Conservation (phyloP, 306 rosid genomes). For the Corylus americana region DNA sequence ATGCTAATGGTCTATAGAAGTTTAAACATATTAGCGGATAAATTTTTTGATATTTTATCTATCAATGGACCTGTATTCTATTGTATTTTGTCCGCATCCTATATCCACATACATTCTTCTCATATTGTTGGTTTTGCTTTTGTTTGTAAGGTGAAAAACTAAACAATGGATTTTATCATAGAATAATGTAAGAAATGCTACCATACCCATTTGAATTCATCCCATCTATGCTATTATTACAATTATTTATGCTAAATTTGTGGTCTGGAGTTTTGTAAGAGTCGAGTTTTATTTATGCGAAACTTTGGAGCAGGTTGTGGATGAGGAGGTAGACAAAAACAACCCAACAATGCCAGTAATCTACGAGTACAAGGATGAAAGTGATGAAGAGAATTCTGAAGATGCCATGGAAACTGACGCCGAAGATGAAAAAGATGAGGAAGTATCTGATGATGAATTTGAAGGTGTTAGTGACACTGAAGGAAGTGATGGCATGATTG, state of each 20-base stretch:
- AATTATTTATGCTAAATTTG: not conserved
- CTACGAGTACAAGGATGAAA: conserved; percentile 60
- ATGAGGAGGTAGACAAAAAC: conserved; percentile 49
- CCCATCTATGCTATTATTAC: not conserved
- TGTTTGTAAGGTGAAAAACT: no score
- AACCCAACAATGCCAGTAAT: conserved; percentile 43
- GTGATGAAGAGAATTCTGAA: conserved; percentile 57
- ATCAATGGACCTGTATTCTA: no score
- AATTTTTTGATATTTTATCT: no score
- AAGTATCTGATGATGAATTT: conserved; percentile 36
- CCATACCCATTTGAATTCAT: not conserved
- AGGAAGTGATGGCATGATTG: conserved; percentile 46
- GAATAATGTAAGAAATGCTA: not conserved
- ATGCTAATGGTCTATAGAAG: no score
- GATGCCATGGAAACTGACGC: conserved; percentile 72
- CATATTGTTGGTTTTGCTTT: not conserved
- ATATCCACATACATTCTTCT: not conserved
- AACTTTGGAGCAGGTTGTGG: conserved; percentile 45
- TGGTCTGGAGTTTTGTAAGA: not conserved
- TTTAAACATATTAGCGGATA: no score
- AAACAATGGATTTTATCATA: not conserved
- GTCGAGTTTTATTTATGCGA: conserved; percentile 6
- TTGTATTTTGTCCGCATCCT: no score
- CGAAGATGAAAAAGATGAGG: conserved; percentile 32
- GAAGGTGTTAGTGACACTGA: conserved; percentile 49